These are phyloP conservation scores for Penicillium brevicompactum DNA, from an alignment of 2,329 filamentous ascomycete genomes.

Conservation along the genomic window DNA sequence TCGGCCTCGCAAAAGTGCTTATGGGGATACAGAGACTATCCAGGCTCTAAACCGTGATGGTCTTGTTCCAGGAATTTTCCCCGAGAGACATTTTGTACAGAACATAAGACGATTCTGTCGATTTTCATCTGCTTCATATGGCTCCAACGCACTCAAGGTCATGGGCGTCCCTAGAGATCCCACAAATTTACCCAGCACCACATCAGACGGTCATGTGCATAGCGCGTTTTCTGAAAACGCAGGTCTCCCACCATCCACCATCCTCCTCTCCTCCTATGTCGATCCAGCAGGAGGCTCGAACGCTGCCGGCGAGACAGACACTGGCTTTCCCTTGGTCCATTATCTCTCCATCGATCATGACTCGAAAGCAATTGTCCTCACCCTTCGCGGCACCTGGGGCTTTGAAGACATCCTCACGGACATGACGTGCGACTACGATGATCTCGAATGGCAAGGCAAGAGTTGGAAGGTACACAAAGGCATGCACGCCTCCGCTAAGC, in stretches of 20 bases:
- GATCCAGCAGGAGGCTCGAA: slow-evolving; percentile 70
- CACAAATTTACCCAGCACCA: slow-evolving; percentile 32
- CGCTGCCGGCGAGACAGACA: slow-evolving; percentile 64
- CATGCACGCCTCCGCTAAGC: slow-evolving; percentile 69
- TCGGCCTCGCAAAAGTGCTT: slow-evolving; percentile 46
- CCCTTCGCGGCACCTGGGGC: slow-evolving; percentile 70
- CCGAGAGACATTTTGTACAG: slow-evolving; percentile 47
- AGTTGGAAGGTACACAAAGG: slow-evolving; percentile 73
- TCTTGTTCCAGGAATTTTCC: slow-evolving; percentile 49
- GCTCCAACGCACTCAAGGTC: slow-evolving; percentile 48
- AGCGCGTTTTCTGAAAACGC: slow-evolving; percentile 49
- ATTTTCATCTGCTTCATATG: slow-evolving; percentile 52
- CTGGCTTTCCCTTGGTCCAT: slow-evolving; percentile 70
- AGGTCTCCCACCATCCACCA: slow-evolving; percentile 47
- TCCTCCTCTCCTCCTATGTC: slow-evolving; percentile 69
- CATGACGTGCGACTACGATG: slow-evolving; percentile 73
- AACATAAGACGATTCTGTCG: slow-evolving; percentile 50
- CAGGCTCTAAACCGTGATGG: slow-evolving; percentile 47
- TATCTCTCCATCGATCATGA: slow-evolving; percentile 73
- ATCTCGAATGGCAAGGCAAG: slow-evolving; percentile 60
- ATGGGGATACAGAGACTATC: slow-evolving; percentile 49
- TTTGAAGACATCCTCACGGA: slow-evolving; percentile 75
- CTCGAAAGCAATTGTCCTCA: slow-evolving; percentile 71
- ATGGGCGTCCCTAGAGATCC: slow-evolving; percentile 45
- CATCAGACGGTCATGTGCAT: slow-evolving; percentile 46